These are phyloP conservation scores for Aspergillus bombycis DNA, from an alignment of 2,329 filamentous ascomycete genomes.

Conservation along the genomic window DNA sequence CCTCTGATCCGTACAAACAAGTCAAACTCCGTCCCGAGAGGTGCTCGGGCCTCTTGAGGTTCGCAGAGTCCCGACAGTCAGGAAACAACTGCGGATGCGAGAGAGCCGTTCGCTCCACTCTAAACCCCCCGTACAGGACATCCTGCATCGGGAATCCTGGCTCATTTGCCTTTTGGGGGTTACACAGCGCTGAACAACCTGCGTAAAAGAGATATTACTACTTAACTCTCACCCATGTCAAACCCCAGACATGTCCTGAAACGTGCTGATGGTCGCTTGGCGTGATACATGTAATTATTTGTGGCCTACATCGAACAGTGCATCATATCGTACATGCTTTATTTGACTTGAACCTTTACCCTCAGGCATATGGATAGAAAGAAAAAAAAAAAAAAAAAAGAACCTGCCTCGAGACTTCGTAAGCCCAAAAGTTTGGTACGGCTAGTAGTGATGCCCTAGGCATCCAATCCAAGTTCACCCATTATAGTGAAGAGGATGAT, in stretches of 20 bases:
- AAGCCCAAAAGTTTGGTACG: background rate
- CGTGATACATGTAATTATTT: background rate
- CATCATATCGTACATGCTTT: background rate
- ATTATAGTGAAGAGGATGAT: too few species aligned
- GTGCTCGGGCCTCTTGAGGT: slow-evolving; percentile 28
- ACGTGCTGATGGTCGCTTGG: slow-evolving; percentile 2
- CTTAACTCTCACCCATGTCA: slow-evolving; percentile 1
- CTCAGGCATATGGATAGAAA: background rate
- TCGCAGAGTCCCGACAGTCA: slow-evolving; percentile 38
- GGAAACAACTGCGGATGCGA: slow-evolving; percentile 40
- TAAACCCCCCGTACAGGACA: slow-evolving; percentile 10
- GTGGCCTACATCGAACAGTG: background rate
- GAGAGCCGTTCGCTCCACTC: slow-evolving; percentile 38
- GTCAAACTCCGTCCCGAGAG: slow-evolving; percentile 12
- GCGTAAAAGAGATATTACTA: slow-evolving; percentile 6
- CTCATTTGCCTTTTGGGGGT: slow-evolving; percentile 11
- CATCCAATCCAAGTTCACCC: background rate
- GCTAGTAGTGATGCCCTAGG: background rate
- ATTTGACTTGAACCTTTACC: background rate
- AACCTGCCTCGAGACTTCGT: background rate
- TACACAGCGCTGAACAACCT: slow-evolving; percentile 10
- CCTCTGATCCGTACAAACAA: background rate
- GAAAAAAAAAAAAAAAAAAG: background rate
- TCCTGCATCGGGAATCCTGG: slow-evolving; percentile 20
- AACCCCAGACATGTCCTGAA: slow-evolving; percentile 1